These are phyloP conservation scores for Allantophomopsis lycopodina DNA, from an alignment of 2,329 filamentous ascomycete genomes.

Conservation along the genomic window DNA sequence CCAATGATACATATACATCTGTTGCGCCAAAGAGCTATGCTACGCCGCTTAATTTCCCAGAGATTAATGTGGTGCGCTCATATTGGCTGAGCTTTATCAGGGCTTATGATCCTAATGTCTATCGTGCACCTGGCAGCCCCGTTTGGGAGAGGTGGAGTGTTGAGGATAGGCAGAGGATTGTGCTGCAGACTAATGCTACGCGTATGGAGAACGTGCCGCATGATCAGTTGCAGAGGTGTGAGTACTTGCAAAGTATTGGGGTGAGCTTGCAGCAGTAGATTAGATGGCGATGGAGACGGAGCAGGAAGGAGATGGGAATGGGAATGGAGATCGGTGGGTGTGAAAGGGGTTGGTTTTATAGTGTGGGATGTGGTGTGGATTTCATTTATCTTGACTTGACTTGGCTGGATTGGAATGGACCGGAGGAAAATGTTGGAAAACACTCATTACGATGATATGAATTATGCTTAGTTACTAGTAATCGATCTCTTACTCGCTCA, in stretches of 20 bases:
- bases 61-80: conserved; percentile 47
- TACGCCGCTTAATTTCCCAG: conserved; percentile 32
- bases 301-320: too few species aligned
- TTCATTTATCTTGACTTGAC: too few species aligned
- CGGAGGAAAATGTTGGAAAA: too few species aligned
- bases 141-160: conserved; percentile 33
- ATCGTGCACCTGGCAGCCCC: conserved; percentile 29
- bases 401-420: too few species aligned
- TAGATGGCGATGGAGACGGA: background rate
- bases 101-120: conserved; percentile 49
- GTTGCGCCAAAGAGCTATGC: conserved; percentile 39
- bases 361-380: too few species aligned
- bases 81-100: conserved; percentile 68
- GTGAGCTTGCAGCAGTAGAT: conserved; percentile 28
- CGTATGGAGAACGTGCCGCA: conserved; percentile 29
- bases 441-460: too few species aligned
- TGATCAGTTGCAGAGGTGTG: conserved; percentile 27
- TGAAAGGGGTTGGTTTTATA: too few species aligned
- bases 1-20: conserved; percentile 32
- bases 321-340: too few species aligned
- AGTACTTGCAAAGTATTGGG: conserved; percentile 34
- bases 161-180: conserved; percentile 13
- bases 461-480: too few species aligned
- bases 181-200: conserved; percentile 27
- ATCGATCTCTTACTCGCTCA: too few species aligned